phyloP scores from a whole-genome alignment of 345 rosid genomes.

The Draba incana region DNA sequence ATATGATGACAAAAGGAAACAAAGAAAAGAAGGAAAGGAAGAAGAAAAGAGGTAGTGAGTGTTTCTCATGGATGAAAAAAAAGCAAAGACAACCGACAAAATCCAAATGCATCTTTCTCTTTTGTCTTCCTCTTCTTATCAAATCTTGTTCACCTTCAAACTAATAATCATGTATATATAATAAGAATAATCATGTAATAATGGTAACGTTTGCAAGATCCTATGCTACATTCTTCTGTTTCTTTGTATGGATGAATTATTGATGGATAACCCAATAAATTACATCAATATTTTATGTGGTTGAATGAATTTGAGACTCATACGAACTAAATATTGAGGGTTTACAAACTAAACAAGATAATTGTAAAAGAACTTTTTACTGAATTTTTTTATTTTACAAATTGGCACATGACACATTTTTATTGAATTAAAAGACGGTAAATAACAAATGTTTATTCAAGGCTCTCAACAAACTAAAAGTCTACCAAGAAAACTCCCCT shows the following conservation, averaged over 20 bases:
- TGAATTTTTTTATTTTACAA: too few relatives aligned
- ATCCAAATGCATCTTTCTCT: slow-evolving; percentile 20
- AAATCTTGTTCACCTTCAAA: slow-evolving; percentile 10
- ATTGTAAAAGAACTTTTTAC: too few relatives aligned
- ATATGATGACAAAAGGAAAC: slow-evolving; percentile 8
- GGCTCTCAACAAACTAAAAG: slow-evolving; percentile 11
- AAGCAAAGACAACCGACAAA: slow-evolving; percentile 48
- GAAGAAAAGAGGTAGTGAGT: slow-evolving; percentile 47
- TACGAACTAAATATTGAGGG: not conserved
- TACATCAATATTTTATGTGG: not conserved
- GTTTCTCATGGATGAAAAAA: slow-evolving; percentile 63
- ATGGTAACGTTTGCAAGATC: not conserved
- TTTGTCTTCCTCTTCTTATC: slow-evolving; percentile 39
- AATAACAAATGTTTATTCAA: not conserved
- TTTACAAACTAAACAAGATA: too few relatives aligned
- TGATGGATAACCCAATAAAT: too few relatives aligned
- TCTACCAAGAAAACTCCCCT: not conserved
- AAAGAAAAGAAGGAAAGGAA: slow-evolving; percentile 21
- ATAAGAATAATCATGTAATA: not conserved
- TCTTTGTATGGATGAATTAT: not conserved
- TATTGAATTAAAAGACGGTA: not conserved
- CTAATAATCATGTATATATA: not conserved
- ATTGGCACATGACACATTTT: not conserved
- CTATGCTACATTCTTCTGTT: not conserved
- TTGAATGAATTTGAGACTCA: not conserved